Base-by-base conservation (phyloP, 495 filamentous ascomycete genomes). In the Trypethelium eluteriae region DNA sequence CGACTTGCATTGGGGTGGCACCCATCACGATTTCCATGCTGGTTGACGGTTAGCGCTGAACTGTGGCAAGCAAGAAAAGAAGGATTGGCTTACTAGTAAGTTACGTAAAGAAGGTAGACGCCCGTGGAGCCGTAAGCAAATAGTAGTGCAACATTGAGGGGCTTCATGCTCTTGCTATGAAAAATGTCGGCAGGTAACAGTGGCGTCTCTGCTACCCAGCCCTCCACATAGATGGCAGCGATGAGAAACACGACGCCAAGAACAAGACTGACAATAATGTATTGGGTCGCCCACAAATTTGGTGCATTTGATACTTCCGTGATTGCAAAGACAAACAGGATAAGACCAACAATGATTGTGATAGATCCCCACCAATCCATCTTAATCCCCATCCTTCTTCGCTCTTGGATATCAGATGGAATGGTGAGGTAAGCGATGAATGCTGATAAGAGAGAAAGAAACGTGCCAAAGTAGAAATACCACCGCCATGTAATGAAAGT, bases 381-480 rank as follows among this genome's bases (percentile, higher is more conserved):
- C 50, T 80, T 78, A 32, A 85, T 75, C 2, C 79, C 70, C 2
- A 78, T 66, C 1, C 74, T 70, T 41, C 73, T 74, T 61, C 79
- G 81, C 66, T 87, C 83, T 0, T 76, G 67, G 38, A 78, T 78
- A 69, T 95, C 87, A 0, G 79, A 82, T 0, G 89, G 92, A 38
- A 95, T 85, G 5, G 83, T 83, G 41, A 88, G 78, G 64, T 84
- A 81, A 0, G 90, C 83, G 0, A 78, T 76, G 0, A 83, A 64
- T 0, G 79, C 71, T 6, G 81, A 85, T n/a, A 86, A 78, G 2
- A 75, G 76, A 6, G 79, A 75, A 1, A 87, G 72, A 11, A 85
- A 79, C 0, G 85, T 77, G 0, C 92, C 91, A 67, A 95, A 81
- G 74, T 81, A 96, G 73, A 94, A 94, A 72, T 89, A 95, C 84